Conservation (phyloP, 2,329 filamentous ascomycete species). For the Pseudogymnoascus sp. region DNA sequence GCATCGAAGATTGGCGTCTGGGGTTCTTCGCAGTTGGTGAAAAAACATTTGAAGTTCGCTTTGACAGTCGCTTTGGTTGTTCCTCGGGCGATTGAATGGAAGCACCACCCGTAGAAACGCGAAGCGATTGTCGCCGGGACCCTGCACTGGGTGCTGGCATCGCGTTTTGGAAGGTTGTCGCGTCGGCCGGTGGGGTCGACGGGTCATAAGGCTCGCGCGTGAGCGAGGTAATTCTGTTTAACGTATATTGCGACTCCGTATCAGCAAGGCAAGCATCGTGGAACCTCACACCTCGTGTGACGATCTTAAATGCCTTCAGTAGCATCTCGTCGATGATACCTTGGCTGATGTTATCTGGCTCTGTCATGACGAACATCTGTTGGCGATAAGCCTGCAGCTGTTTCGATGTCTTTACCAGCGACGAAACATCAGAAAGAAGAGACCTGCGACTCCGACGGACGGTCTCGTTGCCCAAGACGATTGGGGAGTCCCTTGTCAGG, state of each 20-base stretch:
- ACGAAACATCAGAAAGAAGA: slow-evolving; percentile 79
- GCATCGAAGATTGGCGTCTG: slow-evolving; percentile 17
- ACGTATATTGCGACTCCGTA: slow-evolving; percentile 37
- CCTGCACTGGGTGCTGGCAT: slow-evolving; percentile 32
- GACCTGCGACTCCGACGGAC: slow-evolving; percentile 78
- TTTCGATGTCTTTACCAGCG: slow-evolving; percentile 83
- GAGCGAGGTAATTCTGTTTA: slow-evolving; percentile 53
- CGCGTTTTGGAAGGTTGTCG: slow-evolving; percentile 40
- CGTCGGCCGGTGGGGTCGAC: slow-evolving; percentile 56
- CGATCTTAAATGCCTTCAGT: slow-evolving; percentile 84
- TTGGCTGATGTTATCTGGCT: slow-evolving; percentile 50
- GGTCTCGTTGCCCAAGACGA: slow-evolving; percentile 66
- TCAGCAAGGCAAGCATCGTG: slow-evolving; percentile 74
- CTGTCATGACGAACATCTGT: slow-evolving; percentile 39
- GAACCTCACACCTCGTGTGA: slow-evolving; percentile 84
- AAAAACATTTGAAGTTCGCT: slow-evolving; percentile 21
- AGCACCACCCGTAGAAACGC: slow-evolving; percentile 24
- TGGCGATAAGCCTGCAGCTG: slow-evolving; percentile 56
- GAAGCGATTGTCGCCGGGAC: slow-evolving; percentile 25
- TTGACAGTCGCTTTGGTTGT: slow-evolving; percentile 25
- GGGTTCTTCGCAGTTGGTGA: slow-evolving; percentile 19
- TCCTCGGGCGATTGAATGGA: slow-evolving; percentile 21
- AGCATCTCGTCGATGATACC: slow-evolving; percentile 88
- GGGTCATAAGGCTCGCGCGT: slow-evolving; percentile 52
- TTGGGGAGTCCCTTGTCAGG: slow-evolving; percentile 68